Percentiles rank a stretch among this genome's conserved stretches.
Conservation (phyloP, 768 basidiomycete species). For the Mycena sanguinolenta region DNA sequence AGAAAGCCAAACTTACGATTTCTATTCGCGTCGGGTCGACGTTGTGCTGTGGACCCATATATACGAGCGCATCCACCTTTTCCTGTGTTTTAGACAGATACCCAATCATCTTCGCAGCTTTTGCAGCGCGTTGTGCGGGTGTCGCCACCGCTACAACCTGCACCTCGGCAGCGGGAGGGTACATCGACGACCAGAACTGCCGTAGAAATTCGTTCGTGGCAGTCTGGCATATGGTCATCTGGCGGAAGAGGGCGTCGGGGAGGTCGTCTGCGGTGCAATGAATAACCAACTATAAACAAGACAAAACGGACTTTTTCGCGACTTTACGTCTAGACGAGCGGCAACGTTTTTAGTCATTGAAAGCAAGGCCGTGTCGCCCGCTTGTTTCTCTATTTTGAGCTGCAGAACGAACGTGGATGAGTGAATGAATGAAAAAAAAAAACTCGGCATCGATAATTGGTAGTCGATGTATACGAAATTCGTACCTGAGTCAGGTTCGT, state of each 20-base stretch:
- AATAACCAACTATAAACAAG: background rate
- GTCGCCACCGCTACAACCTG: slow-evolving; percentile 65
- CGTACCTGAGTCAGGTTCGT: slow-evolving; percentile 69
- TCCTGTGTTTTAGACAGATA: slow-evolving; percentile 86
- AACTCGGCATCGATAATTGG: background rate
- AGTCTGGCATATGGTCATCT: slow-evolving; percentile 92
- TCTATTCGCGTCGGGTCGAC: slow-evolving; percentile 74
- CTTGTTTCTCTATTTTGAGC: slow-evolving; percentile 78
- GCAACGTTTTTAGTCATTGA: slow-evolving; percentile 87
- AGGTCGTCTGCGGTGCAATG: slow-evolving; percentile 72
- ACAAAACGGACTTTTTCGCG: slow-evolving; percentile 68
- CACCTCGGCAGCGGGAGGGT: slow-evolving; percentile 76
- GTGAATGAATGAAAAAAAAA: background rate
- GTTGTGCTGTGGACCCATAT: slow-evolving; percentile 68
- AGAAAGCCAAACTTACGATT: slow-evolving; percentile 61
- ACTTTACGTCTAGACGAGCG: slow-evolving; percentile 76
- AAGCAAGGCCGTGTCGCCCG: slow-evolving; percentile 75
- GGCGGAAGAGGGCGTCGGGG: slow-evolving; percentile 80
- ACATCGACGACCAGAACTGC: slow-evolving; percentile 93
- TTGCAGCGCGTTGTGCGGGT: slow-evolving; percentile 77
- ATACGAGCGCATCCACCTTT: slow-evolving; percentile 85
- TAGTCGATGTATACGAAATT: no score
- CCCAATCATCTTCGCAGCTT: slow-evolving; percentile 89
- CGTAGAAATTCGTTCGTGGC: slow-evolving; percentile 96
- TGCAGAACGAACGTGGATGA: slow-evolving; percentile 40